Evolutionary conservation across 2,329 filamentous ascomycete species (phyloP).

Genomic region (Ceratocystis destructans): DNA sequence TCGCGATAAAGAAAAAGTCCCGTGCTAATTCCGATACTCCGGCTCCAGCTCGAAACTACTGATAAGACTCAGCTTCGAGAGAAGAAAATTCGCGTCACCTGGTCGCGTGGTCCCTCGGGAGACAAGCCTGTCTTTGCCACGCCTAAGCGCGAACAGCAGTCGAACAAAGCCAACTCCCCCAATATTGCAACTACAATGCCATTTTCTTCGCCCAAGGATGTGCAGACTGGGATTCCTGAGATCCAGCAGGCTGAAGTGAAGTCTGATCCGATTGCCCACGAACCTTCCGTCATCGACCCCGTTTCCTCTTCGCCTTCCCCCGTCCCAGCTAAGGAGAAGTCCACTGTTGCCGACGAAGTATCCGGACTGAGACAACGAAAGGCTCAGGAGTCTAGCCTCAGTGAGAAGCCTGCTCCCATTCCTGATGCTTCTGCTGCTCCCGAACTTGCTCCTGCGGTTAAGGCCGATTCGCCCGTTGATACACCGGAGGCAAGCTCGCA

Average conservation of each 20-base stretch:
- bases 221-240: constrained; percentile 24
- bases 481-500: not conserved
- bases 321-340: not conserved
- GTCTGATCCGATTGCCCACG: constrained; percentile 6
- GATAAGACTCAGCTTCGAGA: constrained; percentile 72
- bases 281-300: constrained; percentile 36
- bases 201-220: constrained; percentile 34
- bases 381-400: not conserved
- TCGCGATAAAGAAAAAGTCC: not conserved
- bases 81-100: constrained; percentile 88
- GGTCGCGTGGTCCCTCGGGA: constrained; percentile 45
- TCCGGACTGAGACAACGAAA: constrained; percentile 16
- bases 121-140: constrained; percentile 22
- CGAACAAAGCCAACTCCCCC: constrained; percentile 15
- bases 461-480: not conserved
- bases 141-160: constrained; percentile 17
- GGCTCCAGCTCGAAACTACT: constrained; percentile 57
- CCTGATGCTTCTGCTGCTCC: not conserved
- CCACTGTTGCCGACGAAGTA: constrained; percentile 7
- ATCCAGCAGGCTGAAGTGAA: constrained; percentile 20
- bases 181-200: constrained; percentile 32
- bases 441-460: not conserved
- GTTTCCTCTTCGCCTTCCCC: constrained; percentile 20
- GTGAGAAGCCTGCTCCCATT: constrained; percentile 10
- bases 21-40: constrained; percentile 12